A percentile compares a stretch with the other conserved stretches of the same genome.
These are phyloP conservation scores for Lactarius hengduanensis DNA, from an alignment of 768 basidiomycete genomes.

Conservation along the genomic window DNA sequence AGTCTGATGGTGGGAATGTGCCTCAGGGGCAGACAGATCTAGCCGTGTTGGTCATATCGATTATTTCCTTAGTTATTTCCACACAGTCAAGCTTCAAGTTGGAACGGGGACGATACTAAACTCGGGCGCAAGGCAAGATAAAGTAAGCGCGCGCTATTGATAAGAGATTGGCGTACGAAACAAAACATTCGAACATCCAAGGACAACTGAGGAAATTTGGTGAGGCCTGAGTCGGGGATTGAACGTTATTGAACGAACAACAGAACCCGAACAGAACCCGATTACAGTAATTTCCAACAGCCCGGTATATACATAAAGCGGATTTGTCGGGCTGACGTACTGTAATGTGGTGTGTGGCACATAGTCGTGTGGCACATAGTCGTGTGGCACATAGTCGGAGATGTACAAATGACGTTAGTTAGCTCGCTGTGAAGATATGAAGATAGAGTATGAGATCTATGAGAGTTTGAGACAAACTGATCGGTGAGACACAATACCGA, in stretches of 20 bases:
- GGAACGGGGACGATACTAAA: background rate
- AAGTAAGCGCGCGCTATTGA: background rate
- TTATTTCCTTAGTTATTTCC: background rate
- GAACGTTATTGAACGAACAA: background rate
- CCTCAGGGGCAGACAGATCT: background rate
- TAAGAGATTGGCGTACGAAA: background rate
- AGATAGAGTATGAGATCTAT: too few relatives aligned
- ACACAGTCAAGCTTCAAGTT: too few relatives aligned
- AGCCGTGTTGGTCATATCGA: background rate
- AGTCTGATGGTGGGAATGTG: background rate
- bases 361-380: too few relatives aligned
- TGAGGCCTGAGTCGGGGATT: background rate
- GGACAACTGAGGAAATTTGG: background rate
- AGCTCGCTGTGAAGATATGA: background rate
- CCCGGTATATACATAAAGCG: background rate
- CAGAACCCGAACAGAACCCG: background rate
- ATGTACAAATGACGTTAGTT: background rate
- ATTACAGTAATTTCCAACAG: background rate
- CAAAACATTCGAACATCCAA: background rate
- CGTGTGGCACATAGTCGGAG: background rate
- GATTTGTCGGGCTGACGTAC: background rate
- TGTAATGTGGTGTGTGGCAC: background rate
- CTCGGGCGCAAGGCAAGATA: background rate
- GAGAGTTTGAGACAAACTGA: background rate
- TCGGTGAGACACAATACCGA: constrained; percentile 1